Evolutionary conservation across 352 stramenopile genomes (phyloP).

Genomic region (Thraustochytrium sp.): DNA sequence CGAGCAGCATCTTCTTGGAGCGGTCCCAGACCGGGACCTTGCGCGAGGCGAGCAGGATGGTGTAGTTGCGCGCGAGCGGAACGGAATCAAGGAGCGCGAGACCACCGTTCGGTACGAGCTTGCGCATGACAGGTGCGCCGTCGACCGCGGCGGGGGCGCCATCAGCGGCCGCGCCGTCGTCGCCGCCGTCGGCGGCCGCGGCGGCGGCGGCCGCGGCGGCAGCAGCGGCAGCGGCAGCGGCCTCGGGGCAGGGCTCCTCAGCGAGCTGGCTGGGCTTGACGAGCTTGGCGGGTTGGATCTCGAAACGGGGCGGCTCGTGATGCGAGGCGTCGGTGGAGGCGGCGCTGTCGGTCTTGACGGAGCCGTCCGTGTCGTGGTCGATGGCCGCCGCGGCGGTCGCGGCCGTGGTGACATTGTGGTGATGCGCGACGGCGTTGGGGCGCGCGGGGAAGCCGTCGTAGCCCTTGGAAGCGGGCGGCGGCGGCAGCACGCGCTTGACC

Average conservation of each 20-base stretch:
- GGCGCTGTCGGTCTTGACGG: no score
- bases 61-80: background rate
- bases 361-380: no score
- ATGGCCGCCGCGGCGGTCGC: no score
- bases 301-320: no score
- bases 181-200: background rate
- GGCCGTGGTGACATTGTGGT: no score
- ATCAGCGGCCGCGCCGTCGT: background rate
- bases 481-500: background rate
- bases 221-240: no score
- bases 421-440: no score
- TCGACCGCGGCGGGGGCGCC: background rate
- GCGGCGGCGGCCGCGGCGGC: background rate
- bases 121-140: background rate
- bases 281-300: no score
- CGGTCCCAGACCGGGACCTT: conserved; percentile 34
- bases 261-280: no score
- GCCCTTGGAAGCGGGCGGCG: background rate
- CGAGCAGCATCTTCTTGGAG: background rate
- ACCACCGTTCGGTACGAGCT: background rate
- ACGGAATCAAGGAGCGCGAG: background rate
- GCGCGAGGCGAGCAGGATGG: background rate
- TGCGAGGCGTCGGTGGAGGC: no score
- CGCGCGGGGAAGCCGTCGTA: background rate
- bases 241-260: no score